Evolutionary conservation across 345 rosid species (phyloP), one percentile per base, ranked within the genome.

Genomic region (Eucalyptus polybractea): DNA sequence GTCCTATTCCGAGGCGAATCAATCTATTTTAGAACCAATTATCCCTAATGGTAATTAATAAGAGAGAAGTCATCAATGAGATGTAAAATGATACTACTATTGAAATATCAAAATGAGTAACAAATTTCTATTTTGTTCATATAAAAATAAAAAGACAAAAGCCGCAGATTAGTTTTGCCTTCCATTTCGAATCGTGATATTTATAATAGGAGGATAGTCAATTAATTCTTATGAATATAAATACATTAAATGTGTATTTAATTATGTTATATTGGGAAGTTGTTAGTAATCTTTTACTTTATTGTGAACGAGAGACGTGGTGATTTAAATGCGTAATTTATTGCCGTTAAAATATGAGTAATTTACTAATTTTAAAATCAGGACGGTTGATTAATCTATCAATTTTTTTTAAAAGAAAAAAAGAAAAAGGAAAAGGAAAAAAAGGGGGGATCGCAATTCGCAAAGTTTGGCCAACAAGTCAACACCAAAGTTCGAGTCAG

Each of bases 1-100:
- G 16, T 60, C 31, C 1, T 3, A 0, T 62, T 62, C 1, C 8
- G 2, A 29, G 16, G 7, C 0, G 2, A 27, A 27, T 13, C 0
- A 0, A 62, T 62, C 16, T 6, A 62, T 6, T 27, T 29, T 6
- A 27, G 8, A 62, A 62, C 17, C 8, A 0, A 27, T 62, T 7
- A 29, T 8, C 33, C 15, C 33, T 29, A 62, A 62, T 29, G 5
- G 4, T 65, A 65, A 65, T 33, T 65, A 65, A 65, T 7, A 14
- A 67, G 40, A 7, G 76, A n/a, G 40, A 31, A n/a, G 11, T 8
- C 40, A 15, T 67, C 8, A 1, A 3, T 6, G 69, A 62, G 45
- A 33, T 33, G 42, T 33, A 72, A 72, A 72, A 33, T 33, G 81
- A 72, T 37, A 19, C 11, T 72, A 9, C 13, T 10, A 16, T 33